Evolutionary conservation across 2,329 filamentous ascomycete genomes (phyloP).

Genomic region (Colletotrichum liaoningense): DNA sequence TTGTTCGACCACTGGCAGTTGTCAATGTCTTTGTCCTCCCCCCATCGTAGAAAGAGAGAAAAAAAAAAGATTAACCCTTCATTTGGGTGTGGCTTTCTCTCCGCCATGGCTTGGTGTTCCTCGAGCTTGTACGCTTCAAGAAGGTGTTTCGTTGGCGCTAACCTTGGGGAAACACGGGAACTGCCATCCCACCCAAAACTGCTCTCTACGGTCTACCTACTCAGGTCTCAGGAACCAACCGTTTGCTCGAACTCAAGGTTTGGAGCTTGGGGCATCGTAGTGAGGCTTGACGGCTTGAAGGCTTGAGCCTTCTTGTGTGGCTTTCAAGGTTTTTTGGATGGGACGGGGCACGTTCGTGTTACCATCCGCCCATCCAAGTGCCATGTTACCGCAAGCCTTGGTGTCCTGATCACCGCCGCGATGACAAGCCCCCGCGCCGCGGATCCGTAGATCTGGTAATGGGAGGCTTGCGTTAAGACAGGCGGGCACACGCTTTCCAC

Average conservation of each 20-base stretch:
- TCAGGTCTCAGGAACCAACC: neutral
- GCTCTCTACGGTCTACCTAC: too few species aligned
- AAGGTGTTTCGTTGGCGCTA: neutral
- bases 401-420: neutral
- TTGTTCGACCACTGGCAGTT: neutral
- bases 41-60: neutral
- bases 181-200: neutral
- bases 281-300: neutral
- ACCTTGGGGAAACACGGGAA: neutral
- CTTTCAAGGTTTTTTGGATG: neutral
- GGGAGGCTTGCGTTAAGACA: neutral
- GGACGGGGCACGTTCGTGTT: neutral
- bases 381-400: neutral
- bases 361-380: neutral
- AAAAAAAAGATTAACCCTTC: neutral
- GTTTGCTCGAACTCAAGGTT: neutral
- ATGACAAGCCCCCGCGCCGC: neutral
- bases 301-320: neutral
- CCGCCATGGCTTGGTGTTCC: neutral
- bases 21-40: neutral
- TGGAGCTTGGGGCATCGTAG: neutral
- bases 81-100: conserved; percentile 5
- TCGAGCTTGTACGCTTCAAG: conserved; percentile 15
- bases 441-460: conserved; percentile 12
- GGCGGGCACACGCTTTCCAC: too few species aligned